phyloP scores from a whole-genome alignment of 768 basidiomycete genomes.

The Lentinula sp. region DNA sequence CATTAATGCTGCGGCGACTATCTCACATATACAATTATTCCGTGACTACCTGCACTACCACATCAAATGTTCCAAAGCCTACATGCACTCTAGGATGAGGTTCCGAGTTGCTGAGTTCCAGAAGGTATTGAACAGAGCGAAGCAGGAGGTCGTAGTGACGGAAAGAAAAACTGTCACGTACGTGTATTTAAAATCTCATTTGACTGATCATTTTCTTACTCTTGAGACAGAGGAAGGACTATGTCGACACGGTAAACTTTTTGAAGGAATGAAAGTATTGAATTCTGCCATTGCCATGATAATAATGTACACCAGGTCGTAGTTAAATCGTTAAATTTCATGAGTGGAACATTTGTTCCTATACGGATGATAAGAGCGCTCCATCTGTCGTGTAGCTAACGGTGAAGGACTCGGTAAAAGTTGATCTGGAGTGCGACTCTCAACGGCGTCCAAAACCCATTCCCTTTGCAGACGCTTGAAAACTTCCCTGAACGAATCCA shows the following conservation, averaged over 20 bases:
- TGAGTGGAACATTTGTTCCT: neutral
- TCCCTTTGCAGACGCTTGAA: constrained; percentile 57
- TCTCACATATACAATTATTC: constrained; percentile 95
- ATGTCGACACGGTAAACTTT: constrained; percentile 3
- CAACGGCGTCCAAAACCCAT: constrained; percentile 57
- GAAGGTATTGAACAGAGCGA: constrained; percentile 92
- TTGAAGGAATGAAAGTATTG: neutral
- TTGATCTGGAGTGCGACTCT: constrained; percentile 8
- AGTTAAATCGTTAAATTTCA: neutral
- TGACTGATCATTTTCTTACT: neutral
- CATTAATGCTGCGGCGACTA: constrained; percentile 63
- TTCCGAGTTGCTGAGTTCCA: constrained; percentile 92
- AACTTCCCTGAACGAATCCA: constrained; percentile 73
- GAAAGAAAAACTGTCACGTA: constrained; percentile 93
- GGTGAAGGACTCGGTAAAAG: neutral
- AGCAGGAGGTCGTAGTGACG: constrained; percentile 76
- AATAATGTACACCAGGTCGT: neutral
- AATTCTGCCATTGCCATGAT: neutral
- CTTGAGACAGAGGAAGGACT: constrained; percentile 2
- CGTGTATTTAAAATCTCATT: constrained; percentile 16
- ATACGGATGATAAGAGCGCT: neutral
- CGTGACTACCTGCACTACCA: constrained; percentile 99
- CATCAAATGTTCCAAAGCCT: constrained; percentile 97
- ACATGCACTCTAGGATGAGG: constrained; percentile 98
- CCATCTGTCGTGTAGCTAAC: neutral